Base-by-base conservation (phyloP, 192 early-diverging fungal genomes). In the Linnemannia hyalina region DNA sequence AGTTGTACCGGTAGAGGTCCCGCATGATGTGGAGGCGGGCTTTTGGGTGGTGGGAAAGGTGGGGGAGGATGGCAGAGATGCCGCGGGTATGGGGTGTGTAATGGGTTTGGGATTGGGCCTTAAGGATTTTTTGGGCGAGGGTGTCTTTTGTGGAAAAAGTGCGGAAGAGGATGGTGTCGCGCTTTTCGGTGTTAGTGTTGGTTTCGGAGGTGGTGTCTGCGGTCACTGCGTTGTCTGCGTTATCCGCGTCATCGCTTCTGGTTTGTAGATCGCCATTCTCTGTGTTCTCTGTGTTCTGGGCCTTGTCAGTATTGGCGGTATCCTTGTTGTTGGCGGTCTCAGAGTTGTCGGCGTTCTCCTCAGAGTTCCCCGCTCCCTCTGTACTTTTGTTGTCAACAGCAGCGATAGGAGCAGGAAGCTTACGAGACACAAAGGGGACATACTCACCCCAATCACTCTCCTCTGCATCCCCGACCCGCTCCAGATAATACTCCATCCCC, bases 381-480 rank as follows among this genome's bases (percentile, higher is more conserved):
- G 16, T 22, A 6, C 49, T 5, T 0, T 22, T 16, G 49, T 52
- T 52, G 49, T 18, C 18, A 32, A 32, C 60, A 9, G 29, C 10
- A 15, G 26, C 13, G 29, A 10, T 4, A 0, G 60, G 23, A 0
- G 75, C 13, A 42, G 78, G 70, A 13, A 71, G 77, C 22, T 78
- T 78, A 6, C 73, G 63, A 7, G 75, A 78, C 1, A 75, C 81
- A 41, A 75, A 76, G 23, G 81, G 65, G 40, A 81, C 80, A 35
- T 77, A 75, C 32, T 86, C 77, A 52, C 78, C 80, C 16, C 72
- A 60, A 15, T 10, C 32, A 22, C 68, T 44, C 29, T 78, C 77
- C 9, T 23, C 23, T 0, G 46, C 22, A 13, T 81, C 84, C 18
- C 71, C 69, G 68, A 76, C 6, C 55, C 70, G 32, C 76, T n/a